Percentiles rank a stretch among this genome's conserved stretches.
Evolutionary conservation across 2,329 filamentous ascomycete species (phyloP).

Genomic region (Xylaria sp.): DNA sequence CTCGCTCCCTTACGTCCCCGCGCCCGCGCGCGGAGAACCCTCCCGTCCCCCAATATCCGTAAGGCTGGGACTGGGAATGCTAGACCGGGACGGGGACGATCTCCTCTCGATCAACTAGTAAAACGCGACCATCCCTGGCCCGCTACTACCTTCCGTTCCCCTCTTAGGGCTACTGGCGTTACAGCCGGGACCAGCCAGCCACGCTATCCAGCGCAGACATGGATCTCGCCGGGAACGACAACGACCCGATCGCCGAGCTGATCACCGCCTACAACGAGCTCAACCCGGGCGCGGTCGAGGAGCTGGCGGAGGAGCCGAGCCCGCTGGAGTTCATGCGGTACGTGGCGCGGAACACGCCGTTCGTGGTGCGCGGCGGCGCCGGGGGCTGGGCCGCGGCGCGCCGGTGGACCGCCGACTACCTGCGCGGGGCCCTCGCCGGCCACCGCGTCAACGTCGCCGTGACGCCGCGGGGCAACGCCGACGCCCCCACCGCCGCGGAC

Average conservation of each 20-base stretch:
- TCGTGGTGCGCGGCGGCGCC: slow-evolving; percentile 69
- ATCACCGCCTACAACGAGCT: slow-evolving; percentile 74
- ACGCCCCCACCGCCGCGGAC: slow-evolving; percentile 57
- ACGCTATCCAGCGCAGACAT: slow-evolving; percentile 6
- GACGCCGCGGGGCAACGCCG: slow-evolving; percentile 69
- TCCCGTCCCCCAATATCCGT: neutral
- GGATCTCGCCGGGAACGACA: slow-evolving; percentile 15
- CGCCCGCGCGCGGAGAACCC: neutral
- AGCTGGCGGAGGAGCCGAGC: slow-evolving; percentile 66
- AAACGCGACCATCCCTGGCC: neutral
- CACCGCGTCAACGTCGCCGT: slow-evolving; percentile 73
- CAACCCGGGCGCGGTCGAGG: slow-evolving; percentile 63
- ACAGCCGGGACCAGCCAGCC: slow-evolving; percentile 2
- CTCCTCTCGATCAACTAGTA: neutral
- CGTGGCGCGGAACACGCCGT: slow-evolving; percentile 74
- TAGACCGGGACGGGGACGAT: neutral
- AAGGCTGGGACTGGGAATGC: too few relatives aligned
- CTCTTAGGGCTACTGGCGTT: neutral
- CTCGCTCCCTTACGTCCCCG: neutral
- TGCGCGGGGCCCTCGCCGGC: slow-evolving; percentile 57
- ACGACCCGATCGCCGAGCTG: slow-evolving; percentile 56
- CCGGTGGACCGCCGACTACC: slow-evolving; percentile 64
- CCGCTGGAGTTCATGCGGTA: slow-evolving; percentile 80
- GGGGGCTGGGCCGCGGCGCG: slow-evolving; percentile 63
- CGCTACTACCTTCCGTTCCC: neutral